Evolutionary conservation across 495 filamentous ascomycete species (phyloP).

Genomic region (Parmelia sp.): DNA sequence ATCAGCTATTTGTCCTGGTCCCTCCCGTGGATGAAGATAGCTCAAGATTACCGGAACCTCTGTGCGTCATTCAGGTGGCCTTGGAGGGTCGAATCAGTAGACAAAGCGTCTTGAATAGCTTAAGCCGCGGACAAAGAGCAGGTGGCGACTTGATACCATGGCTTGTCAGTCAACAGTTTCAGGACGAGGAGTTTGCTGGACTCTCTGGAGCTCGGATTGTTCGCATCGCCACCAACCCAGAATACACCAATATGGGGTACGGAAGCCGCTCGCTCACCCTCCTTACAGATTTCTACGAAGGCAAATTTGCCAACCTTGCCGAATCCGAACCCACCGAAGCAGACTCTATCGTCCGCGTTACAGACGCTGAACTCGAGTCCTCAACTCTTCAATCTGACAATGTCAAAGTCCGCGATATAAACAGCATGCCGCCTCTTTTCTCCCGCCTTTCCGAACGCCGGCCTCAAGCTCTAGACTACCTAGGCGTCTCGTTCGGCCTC

Average conservation of each 20-base stretch:
- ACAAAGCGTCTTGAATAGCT: conserved; percentile 79
- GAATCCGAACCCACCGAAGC: conserved; percentile 49
- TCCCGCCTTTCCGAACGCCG: conserved; percentile 78
- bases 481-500: conserved; percentile 92
- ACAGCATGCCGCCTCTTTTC: conserved; percentile 87
- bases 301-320: conserved; percentile 79
- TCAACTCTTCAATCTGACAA: conserved; percentile 77
- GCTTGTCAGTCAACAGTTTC: conserved; percentile 97
- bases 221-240: conserved; percentile 93
- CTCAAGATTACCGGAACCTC: conserved; percentile 78
- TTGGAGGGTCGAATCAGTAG: conserved; percentile 92
- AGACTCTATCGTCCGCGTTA: conserved; percentile 67
- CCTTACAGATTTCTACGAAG: conserved; percentile 87
- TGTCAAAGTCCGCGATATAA: conserved; percentile 83
- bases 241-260: conserved; percentile 92
- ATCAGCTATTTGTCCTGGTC: conserved; percentile 92
- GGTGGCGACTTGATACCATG: conserved; percentile 96
- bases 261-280: conserved; percentile 81
- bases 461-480: conserved; percentile 76
- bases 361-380: conserved; percentile 74
- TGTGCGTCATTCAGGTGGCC: conserved; percentile 91
- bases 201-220: conserved; percentile 89
- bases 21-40: conserved; percentile 74
- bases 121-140: conserved; percentile 83
- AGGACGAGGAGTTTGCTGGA: conserved; percentile 92